These are phyloP conservation scores for Eryngium alpinum DNA, from an alignment of 140 eudicot genomes.

Conservation along the genomic window DNA sequence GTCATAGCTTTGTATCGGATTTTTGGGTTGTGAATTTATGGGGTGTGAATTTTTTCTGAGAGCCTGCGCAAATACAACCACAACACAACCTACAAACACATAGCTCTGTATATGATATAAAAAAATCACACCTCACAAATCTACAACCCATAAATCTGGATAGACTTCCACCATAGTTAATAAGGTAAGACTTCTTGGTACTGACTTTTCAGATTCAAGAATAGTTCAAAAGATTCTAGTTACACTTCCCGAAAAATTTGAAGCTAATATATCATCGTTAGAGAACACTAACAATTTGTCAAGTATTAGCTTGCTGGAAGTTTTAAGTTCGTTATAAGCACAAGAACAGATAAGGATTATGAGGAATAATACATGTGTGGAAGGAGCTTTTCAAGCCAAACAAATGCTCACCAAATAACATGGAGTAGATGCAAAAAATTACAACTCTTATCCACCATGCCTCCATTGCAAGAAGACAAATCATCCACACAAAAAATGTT, in stretches of 20 bases:
- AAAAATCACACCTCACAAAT: too few species aligned
- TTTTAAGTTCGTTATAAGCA: neutral
- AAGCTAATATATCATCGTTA: neutral
- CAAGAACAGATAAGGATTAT: neutral
- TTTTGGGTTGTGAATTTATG: too few species aligned
- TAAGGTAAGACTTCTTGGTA: conserved; percentile 10
- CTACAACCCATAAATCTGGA: too few species aligned
- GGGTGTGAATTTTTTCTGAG: neutral
- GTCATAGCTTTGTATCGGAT: too few species aligned
- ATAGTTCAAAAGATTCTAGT: conserved; percentile 13
- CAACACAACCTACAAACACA: too few species aligned
- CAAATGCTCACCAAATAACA: neutral
- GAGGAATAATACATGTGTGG: neutral
- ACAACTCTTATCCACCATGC: neutral
- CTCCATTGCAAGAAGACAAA: neutral
- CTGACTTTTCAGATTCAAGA: neutral
- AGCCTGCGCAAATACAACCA: too few species aligned
- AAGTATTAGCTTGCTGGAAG: neutral
- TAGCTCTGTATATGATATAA: too few species aligned
- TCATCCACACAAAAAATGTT: neutral
- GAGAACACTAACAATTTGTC: neutral
- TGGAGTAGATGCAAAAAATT: neutral
- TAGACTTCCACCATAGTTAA: conserved; percentile 4
- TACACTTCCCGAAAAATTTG: neutral
- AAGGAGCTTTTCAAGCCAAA: neutral